Evolutionary conservation across 495 filamentous ascomycete species (phyloP).

Genomic region (Penicillium waksmanii): DNA sequence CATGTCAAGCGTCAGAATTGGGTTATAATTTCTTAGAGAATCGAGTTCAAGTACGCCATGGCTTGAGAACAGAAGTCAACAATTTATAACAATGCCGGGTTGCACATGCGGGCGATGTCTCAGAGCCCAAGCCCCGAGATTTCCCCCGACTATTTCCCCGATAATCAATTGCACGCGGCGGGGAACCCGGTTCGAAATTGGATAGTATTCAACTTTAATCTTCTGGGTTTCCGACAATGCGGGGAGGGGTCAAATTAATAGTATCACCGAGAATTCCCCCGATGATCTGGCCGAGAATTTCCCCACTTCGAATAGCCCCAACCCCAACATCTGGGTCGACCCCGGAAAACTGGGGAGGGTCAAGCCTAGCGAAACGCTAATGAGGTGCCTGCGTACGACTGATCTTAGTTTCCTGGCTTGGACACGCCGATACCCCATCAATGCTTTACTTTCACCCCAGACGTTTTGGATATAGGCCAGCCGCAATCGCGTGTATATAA

Average conservation of each 20-base stretch:
- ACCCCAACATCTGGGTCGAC: not conserved
- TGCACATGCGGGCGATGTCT: too few species aligned
- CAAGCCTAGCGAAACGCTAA: not conserved
- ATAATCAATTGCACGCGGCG: not conserved
- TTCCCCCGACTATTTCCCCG: not conserved
- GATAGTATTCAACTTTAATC: too few species aligned
- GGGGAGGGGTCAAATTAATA: not conserved
- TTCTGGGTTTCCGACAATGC: not conserved
- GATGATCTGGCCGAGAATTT: not conserved
- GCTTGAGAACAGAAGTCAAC: too few species aligned
- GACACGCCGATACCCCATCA: not conserved
- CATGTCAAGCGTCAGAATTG: not conserved
- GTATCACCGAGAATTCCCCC: not conserved
- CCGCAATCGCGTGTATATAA: not conserved
- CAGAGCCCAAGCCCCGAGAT: not conserved
- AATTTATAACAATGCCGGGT: too few species aligned
- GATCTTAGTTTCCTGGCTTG: not conserved
- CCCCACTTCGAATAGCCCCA: not conserved
- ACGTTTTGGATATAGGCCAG: not conserved
- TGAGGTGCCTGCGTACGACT: not conserved
- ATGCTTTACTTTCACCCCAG: not conserved
- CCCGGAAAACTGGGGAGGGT: not conserved
- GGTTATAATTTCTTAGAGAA: too few species aligned
- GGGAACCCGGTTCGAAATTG: not conserved
- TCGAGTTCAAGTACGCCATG: too few species aligned